Base-by-base conservation (phyloP, 2,329 filamentous ascomycete species). In the Cladophialophora carrionii region DNA sequence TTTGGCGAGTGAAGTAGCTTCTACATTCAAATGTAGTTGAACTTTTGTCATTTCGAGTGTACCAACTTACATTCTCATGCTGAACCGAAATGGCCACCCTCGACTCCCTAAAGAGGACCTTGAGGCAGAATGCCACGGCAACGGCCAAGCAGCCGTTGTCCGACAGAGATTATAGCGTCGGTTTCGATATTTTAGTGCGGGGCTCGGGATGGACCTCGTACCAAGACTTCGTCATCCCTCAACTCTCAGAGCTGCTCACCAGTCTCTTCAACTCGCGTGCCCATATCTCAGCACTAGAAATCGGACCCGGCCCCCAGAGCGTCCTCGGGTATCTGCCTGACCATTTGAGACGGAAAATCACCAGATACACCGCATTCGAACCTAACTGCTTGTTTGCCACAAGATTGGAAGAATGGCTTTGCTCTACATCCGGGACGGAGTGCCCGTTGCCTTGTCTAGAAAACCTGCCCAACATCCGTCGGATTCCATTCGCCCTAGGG, bases 281-380 rank as follows among this genome's bases (percentile, higher is more conserved):
- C 29, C 54, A 71, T 12, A 74, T 88, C 66, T 87, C 85, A 3
- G 79, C 82, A 17, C 77, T 88, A 5, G 87, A 88, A 70, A 83
- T 88, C 57, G 84, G 85, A 68, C 84, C 87, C 0, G 86, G 86
- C 8, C 81, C 83, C 0, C 77, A 80, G 73, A 87, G 79, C 69
- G 70, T 88, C 6, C 76, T 88, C 55, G 82, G 76, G 62, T 57
- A 78, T 71, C 75, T 88, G 20, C 82, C 85, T 2, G 14, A 34
- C 8, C 32, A 31, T 66, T 56, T 81, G 43, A 80, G 78, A 73
- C 70, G 68, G 4, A 82, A 78, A 54, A 73, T 88, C 63, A 76
- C n/a, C 7, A 80, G 55, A 70, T 88, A 88, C 70, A 71, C 73
- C 64, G 85, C 85, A 22, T 83, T 82, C 63, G 85, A 88, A 72